phyloP scores from a whole-genome alignment of 805 yeast genomes.

The Pichia kluyveri region DNA sequence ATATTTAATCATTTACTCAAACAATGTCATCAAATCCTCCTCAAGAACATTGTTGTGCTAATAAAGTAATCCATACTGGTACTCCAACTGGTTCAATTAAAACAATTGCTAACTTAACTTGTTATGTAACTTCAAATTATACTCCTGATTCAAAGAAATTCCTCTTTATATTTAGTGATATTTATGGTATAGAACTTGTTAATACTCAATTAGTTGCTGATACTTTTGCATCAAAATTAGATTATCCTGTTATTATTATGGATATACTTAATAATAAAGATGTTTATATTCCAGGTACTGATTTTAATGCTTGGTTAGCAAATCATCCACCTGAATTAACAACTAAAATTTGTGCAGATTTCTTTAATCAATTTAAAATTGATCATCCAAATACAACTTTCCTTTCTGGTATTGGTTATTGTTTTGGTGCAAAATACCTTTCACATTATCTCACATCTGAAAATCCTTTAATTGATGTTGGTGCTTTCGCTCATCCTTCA shows the following conservation, averaged over 20 bases:
- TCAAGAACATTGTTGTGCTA: slow-evolving; percentile 8
- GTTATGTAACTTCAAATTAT: slow-evolving; percentile 41
- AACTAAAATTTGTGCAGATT: slow-evolving; percentile 38
- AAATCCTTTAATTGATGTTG: slow-evolving; percentile 36
- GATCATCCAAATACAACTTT: slow-evolving; percentile 35
- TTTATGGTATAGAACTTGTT: slow-evolving; percentile 51
- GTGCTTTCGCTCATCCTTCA: slow-evolving; percentile 82
- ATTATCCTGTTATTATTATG: slow-evolving; percentile 66
- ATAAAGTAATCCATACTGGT: slow-evolving; percentile 26
- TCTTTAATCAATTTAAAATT: slow-evolving; percentile 34
- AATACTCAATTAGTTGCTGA: slow-evolving; percentile 61
- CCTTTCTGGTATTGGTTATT: slow-evolving; percentile 63
- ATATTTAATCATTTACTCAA: too few relatives aligned
- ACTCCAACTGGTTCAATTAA: slow-evolving; percentile 35
- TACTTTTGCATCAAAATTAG: slow-evolving; percentile 43
- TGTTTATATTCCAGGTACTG: slow-evolving; percentile 28
- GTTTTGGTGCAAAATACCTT: slow-evolving; percentile 75
- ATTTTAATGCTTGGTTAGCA: slow-evolving; percentile 36
- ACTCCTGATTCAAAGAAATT: slow-evolving; percentile 30
- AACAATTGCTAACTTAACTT: slow-evolving; percentile 33
- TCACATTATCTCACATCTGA: slow-evolving; percentile 37
- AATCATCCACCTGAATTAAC: slow-evolving; percentile 33
- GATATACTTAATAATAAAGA: slow-evolving; percentile 61
- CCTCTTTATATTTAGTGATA: slow-evolving; percentile 60
- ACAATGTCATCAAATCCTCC: slow-evolving; percentile 15